Conservation (phyloP, 2,329 filamentous ascomycete species). For the Anthostomella pinea region DNA sequence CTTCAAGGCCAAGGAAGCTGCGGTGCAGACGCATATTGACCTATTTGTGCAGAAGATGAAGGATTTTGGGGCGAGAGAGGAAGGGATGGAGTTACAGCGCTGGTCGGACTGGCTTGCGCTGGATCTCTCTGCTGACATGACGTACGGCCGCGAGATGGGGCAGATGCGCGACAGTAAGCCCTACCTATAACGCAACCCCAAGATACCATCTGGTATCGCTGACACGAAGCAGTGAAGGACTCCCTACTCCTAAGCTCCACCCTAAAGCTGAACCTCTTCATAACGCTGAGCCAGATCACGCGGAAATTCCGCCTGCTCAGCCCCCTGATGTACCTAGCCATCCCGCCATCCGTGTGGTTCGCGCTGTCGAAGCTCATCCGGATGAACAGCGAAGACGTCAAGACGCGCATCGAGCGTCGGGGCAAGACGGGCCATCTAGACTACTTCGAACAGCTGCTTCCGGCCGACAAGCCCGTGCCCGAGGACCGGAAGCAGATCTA, state of each 20-base stretch:
- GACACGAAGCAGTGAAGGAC: constrained; percentile 6
- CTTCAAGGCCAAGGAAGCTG: constrained; percentile 7
- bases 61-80: not conserved
- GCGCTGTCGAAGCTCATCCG: constrained; percentile 6
- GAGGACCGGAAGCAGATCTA: constrained; percentile 14
- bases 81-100: constrained; percentile 10
- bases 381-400: constrained; percentile 14
- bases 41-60: constrained; percentile 11
- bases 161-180: constrained; percentile 20
- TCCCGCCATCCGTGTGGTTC: constrained; percentile 12
- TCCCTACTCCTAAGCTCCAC: constrained; percentile 3
- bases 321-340: constrained; percentile 14
- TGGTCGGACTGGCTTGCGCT: constrained; percentile 23
- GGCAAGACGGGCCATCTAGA: constrained; percentile 21
- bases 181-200: not conserved
- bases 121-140: constrained; percentile 22
- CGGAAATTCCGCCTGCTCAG: constrained; percentile 12
- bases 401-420: constrained; percentile 18
- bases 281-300: constrained; percentile 6
- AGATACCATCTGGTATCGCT: not conserved
- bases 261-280: constrained; percentile 6
- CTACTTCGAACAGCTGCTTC: constrained; percentile 24
- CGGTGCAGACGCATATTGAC: constrained; percentile 11
- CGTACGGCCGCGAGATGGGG: constrained; percentile 16
- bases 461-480: constrained; percentile 12